Conservation (phyloP, 164 flowering plant species). For the Houttuynia cordata region DNA sequence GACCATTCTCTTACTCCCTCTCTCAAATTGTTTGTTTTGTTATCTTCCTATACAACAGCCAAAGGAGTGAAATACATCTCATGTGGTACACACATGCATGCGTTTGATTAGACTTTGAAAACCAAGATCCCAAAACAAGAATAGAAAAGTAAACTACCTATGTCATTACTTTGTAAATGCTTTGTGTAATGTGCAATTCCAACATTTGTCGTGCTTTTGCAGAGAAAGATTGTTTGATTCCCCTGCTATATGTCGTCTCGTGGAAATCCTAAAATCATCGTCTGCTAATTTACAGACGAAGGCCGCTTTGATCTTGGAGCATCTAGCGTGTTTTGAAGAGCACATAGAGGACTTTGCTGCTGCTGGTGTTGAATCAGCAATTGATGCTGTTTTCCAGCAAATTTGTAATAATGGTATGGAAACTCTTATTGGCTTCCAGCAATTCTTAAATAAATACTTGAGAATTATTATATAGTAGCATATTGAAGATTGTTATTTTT, state of each 20-base stretch:
- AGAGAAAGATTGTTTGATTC: slow-evolving; percentile 39
- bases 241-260: slow-evolving; percentile 31
- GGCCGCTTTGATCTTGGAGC: slow-evolving; percentile 70
- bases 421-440: not conserved
- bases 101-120: not conserved
- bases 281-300: slow-evolving; percentile 49
- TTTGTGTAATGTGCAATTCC: not conserved
- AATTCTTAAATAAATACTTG: not conserved
- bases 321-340: slow-evolving; percentile 26
- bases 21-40: too few relatives aligned
- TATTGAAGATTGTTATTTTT: too few relatives aligned
- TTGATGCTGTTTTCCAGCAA: slow-evolving; percentile 41
- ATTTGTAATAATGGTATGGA: not conserved
- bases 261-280: slow-evolving; percentile 46
- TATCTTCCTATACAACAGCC: too few relatives aligned
- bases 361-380: slow-evolving; percentile 40
- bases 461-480: not conserved
- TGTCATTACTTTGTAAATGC: not conserved
- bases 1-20: too few relatives aligned
- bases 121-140: not conserved
- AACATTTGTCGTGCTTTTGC: slow-evolving; percentile 2
- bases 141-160: too few relatives aligned
- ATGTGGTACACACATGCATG: too few relatives aligned
- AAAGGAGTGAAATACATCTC: too few relatives aligned
- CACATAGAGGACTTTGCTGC: slow-evolving; percentile 28